Base-by-base conservation (phyloP, 192 early-diverging fungal species). In the Geosiphon pyriformis region DNA sequence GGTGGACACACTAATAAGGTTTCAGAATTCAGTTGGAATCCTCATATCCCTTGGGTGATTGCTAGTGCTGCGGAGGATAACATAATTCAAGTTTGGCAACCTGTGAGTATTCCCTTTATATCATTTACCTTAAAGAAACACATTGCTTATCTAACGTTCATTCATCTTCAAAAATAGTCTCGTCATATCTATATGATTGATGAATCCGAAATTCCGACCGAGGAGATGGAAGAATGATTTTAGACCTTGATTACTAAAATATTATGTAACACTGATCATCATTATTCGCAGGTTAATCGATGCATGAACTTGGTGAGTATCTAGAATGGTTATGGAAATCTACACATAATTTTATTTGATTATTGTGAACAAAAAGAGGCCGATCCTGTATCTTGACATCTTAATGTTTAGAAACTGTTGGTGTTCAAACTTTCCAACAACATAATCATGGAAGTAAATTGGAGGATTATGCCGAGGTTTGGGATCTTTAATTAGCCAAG, bases 1-100 rank as follows among this genome's bases (percentile, higher is more conserved):
- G 96, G 96, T 46, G 96, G 96, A 7, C 96, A 99, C 65, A 97
- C 94, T 7, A 95, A 92, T 82, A 93, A 91, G 75, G 90, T 99
- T 34, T 88, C 91, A 30, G 96, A 99, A 72, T 90, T 99, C 59
- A 85, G 83, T 57, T 99, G 96, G 96, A 99, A 95, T 83, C 83
- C 79, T 66, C 87, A 92, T 65, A 85, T 91, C 62, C 92, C 92
- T 34, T 99, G 96, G 96, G 91, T 91, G 4, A 79, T 99, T 67
- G 91, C 92, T 72, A 91, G 88, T 42, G 87, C 93, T 3, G 96
- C 94, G 8, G 95, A 99, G 70, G 95, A 99, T 71, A 98, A 98
- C 67, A 92, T 98, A 52, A 85, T 92, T 54, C 96, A 98, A 85
- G 90, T 95, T 3, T 98, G 96, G 96, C 93, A 98, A 79, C 95